Base-by-base conservation (phyloP, 1,284 basidiomycete genomes). In the Agaricales sp. region DNA sequence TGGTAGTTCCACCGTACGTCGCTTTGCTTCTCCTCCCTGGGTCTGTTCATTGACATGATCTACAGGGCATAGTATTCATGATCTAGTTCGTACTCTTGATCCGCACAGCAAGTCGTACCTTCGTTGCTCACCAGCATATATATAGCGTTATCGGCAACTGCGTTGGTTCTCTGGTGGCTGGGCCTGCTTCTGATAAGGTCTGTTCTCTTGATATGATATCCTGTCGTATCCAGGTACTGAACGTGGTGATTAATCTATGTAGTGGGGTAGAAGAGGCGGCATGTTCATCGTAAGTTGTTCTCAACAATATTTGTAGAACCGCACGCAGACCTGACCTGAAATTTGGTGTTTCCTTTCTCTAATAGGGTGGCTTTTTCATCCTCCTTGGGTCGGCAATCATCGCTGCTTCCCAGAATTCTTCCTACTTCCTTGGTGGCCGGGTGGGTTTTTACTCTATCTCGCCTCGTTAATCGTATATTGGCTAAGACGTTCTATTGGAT, bases 151-250 rank as follows among this genome's bases (percentile, higher is more conserved):
- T 58, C 12, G 60, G 60, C 16, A 61, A 61, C 35, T 60, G 59
- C 39, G 59, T 54, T 13, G 60, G 60, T 30, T 58, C 59, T 16
- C 48, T 61, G 2, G 47, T 59, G 25, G 60, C 60, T n/a, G 60
- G 60, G 8, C 60, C 60, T 39, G 52, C 54, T 1, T 56, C 57
- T n/a, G 60, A 61, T 41, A 26, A 51, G 22, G 59, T 57, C 26
- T 22, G 55, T 56, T 26, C 20, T 16, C 24, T 37, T 25, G 46
- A 11, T n/a, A 37, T 30, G 26, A 45, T 4, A 11, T 11, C 30
- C 11, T 16, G 12, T 37, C 30, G 16, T 37, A 12, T 12, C 12
- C 30, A 37, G 16, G 16, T 16, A 12, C 30, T 12, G 30, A 37
- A 37, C 30, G 16, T 37, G 30, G 11, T 37, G 11, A 37, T 37